These are phyloP conservation scores for Cudoniella acicularis DNA, from an alignment of 495 filamentous ascomycete genomes.

Conservation along the genomic window DNA sequence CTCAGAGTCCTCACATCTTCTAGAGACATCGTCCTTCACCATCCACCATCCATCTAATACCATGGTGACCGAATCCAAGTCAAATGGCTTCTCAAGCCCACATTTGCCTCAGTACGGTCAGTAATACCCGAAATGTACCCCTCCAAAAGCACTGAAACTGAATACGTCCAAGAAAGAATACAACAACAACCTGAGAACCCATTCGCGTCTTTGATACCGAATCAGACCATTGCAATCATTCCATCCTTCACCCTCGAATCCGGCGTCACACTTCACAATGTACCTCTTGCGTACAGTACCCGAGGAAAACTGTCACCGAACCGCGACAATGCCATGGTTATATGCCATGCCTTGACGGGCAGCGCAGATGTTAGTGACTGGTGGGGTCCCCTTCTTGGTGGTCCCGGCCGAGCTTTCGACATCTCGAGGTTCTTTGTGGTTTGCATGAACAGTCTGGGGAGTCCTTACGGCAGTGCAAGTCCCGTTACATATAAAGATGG, in stretches of 20 bases:
- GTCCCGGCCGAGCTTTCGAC: conserved; percentile 88
- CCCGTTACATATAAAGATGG: conserved; percentile 87
- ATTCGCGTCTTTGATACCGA: conserved; percentile 77
- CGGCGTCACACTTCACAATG: conserved; percentile 79
- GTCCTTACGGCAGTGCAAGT: conserved; percentile 94
- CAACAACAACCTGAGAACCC: conserved; percentile 82
- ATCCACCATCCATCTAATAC: not conserved
- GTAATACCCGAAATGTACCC: not conserved
- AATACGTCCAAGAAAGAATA: conserved; percentile 58
- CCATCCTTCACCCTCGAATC: conserved; percentile 93
- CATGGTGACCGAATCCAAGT: conserved; percentile 1
- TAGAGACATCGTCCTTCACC: not conserved
- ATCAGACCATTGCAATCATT: conserved; percentile 80
- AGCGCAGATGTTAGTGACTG: conserved; percentile 96
- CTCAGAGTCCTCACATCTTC: not conserved
- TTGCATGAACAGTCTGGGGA: conserved; percentile 94
- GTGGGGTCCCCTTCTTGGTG: conserved; percentile 95
- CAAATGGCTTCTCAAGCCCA: conserved; percentile 4
- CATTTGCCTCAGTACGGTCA: conserved; percentile 4
- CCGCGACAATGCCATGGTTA: conserved; percentile 89
- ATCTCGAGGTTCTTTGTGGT: conserved; percentile 88
- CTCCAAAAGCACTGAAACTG: conserved; percentile 38
- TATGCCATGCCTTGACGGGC: conserved; percentile 94
- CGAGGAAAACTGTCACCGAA: conserved; percentile 70
- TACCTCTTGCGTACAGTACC: conserved; percentile 90